Base-by-base conservation (phyloP, 1,139 yeast genomes). In the Suhomyces maxii region DNA sequence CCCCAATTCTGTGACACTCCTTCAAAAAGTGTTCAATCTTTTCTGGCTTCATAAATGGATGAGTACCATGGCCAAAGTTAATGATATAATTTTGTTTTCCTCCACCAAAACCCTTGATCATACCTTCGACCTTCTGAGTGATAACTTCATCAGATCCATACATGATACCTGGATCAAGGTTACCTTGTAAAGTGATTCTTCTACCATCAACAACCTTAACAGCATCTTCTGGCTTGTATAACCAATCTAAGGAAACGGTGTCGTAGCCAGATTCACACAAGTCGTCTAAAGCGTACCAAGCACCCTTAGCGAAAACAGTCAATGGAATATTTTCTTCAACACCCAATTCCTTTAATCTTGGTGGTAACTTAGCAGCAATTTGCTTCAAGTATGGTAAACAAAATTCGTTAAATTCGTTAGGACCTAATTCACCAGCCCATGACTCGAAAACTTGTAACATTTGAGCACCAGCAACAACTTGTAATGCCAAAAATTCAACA, bases 351-450 rank as follows among this genome's bases (percentile, higher is more conserved):
- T 67, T 61, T 59, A 93, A 76, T 60, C 95, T 82, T 10, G 59
- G 53, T 25, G 95, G 96, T 39, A 93, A 78, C 56, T 79, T 79
- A 12, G 73, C 69, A 28, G 89, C 80, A 52, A 93, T 91, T 63
- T 89, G 89, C 54, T 77, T 80, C 59, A 93, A 73, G 63, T 89
- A 93, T 3, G 98, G 98, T 60, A 93, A 78, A 6, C 95, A 86
- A 65, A 90, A 95, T 63, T 87, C 91, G 53, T 78, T 77, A 65
- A 93, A 93, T 61, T 93, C 99, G 45, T 73, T 73, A 12, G 97
- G 96, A 1, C 96, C 95, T 51, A 93, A 77, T 68, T 93, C 98
- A 47, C 98, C 96, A 42, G 97, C 99, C 97, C 97, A 91, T 25
- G 97, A 88, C 63, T 93, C 99, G 63, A 93, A 93, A 31, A 93